phyloP scores from a whole-genome alignment of 345 rosid genomes.

The Corchorus olitorius region DNA sequence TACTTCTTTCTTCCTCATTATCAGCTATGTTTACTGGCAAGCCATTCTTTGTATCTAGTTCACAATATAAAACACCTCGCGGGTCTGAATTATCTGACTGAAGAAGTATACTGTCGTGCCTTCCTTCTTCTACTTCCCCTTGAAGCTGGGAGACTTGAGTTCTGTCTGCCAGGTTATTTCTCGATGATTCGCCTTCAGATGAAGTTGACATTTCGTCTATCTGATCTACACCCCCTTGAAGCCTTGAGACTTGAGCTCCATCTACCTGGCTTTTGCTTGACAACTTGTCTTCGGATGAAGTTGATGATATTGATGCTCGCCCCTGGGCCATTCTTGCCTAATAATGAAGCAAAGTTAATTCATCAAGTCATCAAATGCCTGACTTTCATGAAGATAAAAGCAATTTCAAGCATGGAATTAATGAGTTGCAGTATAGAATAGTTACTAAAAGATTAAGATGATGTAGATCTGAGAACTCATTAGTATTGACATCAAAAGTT shows the following conservation, averaged over 20 bases:
- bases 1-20: background rate
- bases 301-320: slow-evolving; percentile 10
- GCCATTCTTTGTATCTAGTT: slow-evolving; percentile 36
- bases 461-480: background rate
- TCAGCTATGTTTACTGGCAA: slow-evolving; percentile 30
- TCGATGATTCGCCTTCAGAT: slow-evolving; percentile 15
- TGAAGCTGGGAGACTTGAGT: slow-evolving; percentile 19
- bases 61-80: slow-evolving; percentile 41
- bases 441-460: background rate
- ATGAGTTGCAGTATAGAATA: background rate
- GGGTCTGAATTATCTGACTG: slow-evolving; percentile 36
- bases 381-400: background rate
- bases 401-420: background rate
- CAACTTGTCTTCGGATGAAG: slow-evolving; percentile 20
- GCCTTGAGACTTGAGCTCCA: slow-evolving; percentile 12
- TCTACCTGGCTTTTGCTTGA: slow-evolving; percentile 21
- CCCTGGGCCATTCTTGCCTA: slow-evolving; percentile 44
- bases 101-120: slow-evolving; percentile 20
- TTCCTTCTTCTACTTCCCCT: slow-evolving; percentile 25
- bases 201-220: slow-evolving; percentile 9
- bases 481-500: background rate
- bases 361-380: background rate
- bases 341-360: background rate
- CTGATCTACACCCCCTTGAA: slow-evolving; percentile 21
- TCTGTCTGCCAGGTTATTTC: slow-evolving; percentile 20